phyloP scores from a whole-genome alignment of 2,329 filamentous ascomycete genomes.

The Mycosphaerella arachidis region DNA sequence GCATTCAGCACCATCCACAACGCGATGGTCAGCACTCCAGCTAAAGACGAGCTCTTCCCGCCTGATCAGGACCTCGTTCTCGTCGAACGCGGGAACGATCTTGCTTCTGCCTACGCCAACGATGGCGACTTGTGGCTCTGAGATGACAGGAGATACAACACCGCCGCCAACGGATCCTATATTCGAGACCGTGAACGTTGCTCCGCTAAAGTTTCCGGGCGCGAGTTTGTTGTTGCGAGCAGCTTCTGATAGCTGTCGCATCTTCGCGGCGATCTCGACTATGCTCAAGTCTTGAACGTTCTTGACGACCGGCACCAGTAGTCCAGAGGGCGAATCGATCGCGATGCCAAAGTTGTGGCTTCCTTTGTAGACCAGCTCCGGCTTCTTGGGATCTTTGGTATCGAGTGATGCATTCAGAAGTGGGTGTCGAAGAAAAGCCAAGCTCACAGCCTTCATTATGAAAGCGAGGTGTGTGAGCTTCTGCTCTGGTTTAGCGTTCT shows the following conservation, averaged over 20 bases:
- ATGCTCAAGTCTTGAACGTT: conserved; percentile 76
- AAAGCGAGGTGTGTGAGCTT: conserved; percentile 91
- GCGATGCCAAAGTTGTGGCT: conserved; percentile 94
- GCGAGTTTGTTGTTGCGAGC: conserved; percentile 71
- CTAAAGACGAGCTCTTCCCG: conserved; percentile 85
- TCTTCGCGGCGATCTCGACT: conserved; percentile 69
- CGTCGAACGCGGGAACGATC: conserved; percentile 71
- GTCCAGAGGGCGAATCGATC: conserved; percentile 84
- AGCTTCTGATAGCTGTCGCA: conserved; percentile 66
- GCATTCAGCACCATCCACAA: conserved; percentile 92
- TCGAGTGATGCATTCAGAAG: conserved; percentile 85
- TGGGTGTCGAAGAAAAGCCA: conserved; percentile 76
- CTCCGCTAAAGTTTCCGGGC: conserved; percentile 70
- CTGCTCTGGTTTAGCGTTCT: conserved; percentile 41
- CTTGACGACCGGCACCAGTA: conserved; percentile 87
- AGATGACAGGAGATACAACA: conserved; percentile 85
- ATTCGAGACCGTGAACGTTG: conserved; percentile 93
- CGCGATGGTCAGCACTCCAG: conserved; percentile 92
- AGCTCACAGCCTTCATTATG: conserved; percentile 89
- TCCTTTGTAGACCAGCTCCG: conserved; percentile 69
- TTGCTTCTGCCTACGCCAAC: conserved; percentile 80
- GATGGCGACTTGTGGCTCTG: conserved; percentile 86
- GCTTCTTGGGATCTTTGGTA: conserved; percentile 57
- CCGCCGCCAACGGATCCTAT: conserved; percentile 93
- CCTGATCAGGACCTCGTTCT: conserved; percentile 56